These are phyloP conservation scores for Yarrowia hollandica DNA, from an alignment of 805 yeast species.

Conservation along the genomic window DNA sequence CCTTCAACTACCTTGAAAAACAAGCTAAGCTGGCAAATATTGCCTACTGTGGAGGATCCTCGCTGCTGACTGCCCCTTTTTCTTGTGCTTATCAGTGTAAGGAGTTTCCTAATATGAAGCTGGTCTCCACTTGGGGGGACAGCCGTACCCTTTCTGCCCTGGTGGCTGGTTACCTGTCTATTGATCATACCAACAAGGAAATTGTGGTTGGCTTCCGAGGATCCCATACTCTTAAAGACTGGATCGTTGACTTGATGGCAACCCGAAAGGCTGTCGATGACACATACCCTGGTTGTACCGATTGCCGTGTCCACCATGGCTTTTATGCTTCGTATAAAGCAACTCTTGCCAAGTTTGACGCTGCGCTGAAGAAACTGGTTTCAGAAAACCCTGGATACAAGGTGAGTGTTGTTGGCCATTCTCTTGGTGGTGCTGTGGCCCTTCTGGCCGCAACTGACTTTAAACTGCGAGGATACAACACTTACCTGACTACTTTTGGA, in stretches of 20 bases:
- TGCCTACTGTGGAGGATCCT: slow-evolving; percentile 18
- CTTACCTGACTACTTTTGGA: slow-evolving; percentile 59
- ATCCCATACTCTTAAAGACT: slow-evolving; percentile 8
- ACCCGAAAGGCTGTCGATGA: neutral
- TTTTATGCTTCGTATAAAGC: neutral
- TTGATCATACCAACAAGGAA: slow-evolving; percentile 4
- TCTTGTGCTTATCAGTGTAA: slow-evolving; percentile 19
- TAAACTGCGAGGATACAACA: slow-evolving; percentile 51
- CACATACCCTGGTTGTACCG: neutral
- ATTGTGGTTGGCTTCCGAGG: slow-evolving; percentile 12
- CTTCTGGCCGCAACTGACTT: slow-evolving; percentile 62
- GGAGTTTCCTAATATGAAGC: slow-evolving; percentile 15
- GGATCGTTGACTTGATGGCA: slow-evolving; percentile 3
- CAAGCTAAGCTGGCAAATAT: slow-evolving; percentile 16
- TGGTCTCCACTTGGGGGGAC: slow-evolving; percentile 15
- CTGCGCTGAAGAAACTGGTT: neutral
- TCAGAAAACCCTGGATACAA: slow-evolving; percentile 48
- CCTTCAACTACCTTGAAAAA: slow-evolving; percentile 1
- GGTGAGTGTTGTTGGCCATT: slow-evolving; percentile 65
- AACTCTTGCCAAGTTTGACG: neutral
- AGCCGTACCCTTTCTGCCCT: neutral
- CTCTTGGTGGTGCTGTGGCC: slow-evolving; percentile 73
- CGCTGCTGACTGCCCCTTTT: neutral
- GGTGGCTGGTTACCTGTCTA: slow-evolving; percentile 4
- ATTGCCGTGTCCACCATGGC: slow-evolving; percentile 1